Base-by-base conservation (phyloP, 345 rosid species). In the Citrus sinensis region DNA sequence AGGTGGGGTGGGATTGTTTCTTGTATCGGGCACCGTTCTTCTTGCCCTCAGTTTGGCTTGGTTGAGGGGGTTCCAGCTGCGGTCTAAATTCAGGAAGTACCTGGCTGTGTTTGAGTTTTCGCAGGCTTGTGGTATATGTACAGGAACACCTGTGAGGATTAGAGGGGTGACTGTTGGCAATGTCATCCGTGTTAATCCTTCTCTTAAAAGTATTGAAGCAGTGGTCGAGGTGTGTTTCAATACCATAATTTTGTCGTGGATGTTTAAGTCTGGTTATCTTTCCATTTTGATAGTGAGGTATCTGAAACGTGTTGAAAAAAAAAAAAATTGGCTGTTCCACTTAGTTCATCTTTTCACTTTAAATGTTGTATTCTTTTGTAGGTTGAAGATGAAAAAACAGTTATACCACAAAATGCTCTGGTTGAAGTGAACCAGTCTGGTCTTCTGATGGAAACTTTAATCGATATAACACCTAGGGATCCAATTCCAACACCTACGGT, bases 371-470 rank as follows among this genome's bases (percentile, higher is more conserved):
- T 66, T 40, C 17, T 62, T 67, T 81, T 80, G 58, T 80, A 94
- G 99, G 90, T 97, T 74, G 99, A 97, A 82, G 98, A 97, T 91
- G 98, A 97, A 80, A 94, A 97, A 80, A 91, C 88, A 74, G 80
- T 97, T 76, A 93, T 97, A 76, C 99, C 98, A 10, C 92, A 80
- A 81, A 97, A 97, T 86, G 90, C 98, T 34, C 81, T 88, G 49
- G 85, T 97, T 71, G 99, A 97, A 86, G 97, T 97, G 83, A 97
- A 97, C 85, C 99, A 93, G 83, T 97, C 99, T 56, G 99, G 99
- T 82, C 98, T 97, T 80, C 88, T 94, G 20, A 94, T 94, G 98
- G 98, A 97, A 83, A 94, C 99, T 63, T 16, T 97, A 87, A 94
- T 97, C 32, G 98, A 97, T 73, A 92, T 97, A 71, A 94, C 95